phyloP scores from a whole-genome alignment of 2,329 filamentous ascomycete genomes.

The Neospermospora avenae region DNA sequence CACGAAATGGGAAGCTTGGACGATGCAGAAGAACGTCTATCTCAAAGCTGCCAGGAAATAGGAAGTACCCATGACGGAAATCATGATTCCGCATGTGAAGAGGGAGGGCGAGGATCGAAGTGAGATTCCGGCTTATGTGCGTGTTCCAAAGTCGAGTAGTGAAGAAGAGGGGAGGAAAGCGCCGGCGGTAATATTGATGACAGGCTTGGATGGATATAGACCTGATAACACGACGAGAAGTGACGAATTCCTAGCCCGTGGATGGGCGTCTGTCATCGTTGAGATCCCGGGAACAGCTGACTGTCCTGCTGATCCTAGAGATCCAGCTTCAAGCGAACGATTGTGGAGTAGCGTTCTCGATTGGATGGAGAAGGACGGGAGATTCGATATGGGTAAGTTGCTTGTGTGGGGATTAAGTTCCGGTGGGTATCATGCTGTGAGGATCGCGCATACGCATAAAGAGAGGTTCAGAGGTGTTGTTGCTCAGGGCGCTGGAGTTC shows the following conservation, averaged over 20 bases:
- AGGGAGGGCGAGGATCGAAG: constrained; percentile 47
- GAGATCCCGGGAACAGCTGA: constrained; percentile 68
- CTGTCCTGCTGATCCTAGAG: constrained; percentile 59
- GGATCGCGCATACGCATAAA: constrained; percentile 65
- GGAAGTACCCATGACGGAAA: constrained; percentile 57
- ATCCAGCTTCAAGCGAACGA: constrained; percentile 57
- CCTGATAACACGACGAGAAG: constrained; percentile 60
- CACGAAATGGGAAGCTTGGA: constrained; percentile 61
- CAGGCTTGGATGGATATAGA: constrained; percentile 60
- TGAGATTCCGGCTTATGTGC: constrained; percentile 62
- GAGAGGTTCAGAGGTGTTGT: constrained; percentile 51
- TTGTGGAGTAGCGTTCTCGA: constrained; percentile 60
- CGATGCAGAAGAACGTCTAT: constrained; percentile 61
- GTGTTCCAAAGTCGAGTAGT: constrained; percentile 47
- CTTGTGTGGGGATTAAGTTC: constrained; percentile 63
- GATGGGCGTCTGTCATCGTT: constrained; percentile 59
- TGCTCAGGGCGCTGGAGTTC: constrained; percentile 61
- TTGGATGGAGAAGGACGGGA: constrained; percentile 50
- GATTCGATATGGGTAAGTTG: constrained; percentile 55
- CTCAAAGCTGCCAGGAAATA: constrained; percentile 53
- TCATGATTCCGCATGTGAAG: constrained; percentile 57
- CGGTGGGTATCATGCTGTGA: constrained; percentile 66
- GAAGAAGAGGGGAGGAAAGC: constrained; percentile 32
- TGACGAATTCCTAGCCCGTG: constrained; percentile 59
- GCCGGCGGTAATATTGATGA: constrained; percentile 55